Evolutionary conservation across 371 early-diverging fungal genomes (phyloP).

Genomic region (Rhizopus sp.): DNA sequence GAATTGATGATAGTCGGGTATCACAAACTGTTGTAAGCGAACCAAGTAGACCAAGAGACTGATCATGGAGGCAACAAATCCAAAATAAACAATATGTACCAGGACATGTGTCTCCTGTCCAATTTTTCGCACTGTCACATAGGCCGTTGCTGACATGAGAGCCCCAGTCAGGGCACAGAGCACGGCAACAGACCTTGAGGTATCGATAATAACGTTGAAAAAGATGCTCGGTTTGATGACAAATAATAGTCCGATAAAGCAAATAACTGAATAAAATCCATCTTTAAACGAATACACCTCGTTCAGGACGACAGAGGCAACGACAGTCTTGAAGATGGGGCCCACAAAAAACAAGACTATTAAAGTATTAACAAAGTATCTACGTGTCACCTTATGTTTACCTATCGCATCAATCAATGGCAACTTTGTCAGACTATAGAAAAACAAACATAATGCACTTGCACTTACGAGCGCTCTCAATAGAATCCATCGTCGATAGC

Average conservation of each 20-base stretch:
- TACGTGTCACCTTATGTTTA: constrained; percentile 7
- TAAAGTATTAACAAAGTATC: background rate
- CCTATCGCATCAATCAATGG: constrained; percentile 77
- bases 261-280: constrained; percentile 47
- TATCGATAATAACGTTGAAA: constrained; percentile 30
- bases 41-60: constrained; percentile 26
- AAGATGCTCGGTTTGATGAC: constrained; percentile 65
- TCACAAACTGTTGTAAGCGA: constrained; percentile 9
- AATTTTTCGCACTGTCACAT: constrained; percentile 69
- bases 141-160: constrained; percentile 62
- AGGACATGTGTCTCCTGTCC: constrained; percentile 64
- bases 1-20: constrained; percentile 1
- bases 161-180: constrained; percentile 58
- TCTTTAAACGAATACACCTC: constrained; percentile 65
- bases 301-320: constrained; percentile 59
- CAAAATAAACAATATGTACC: constrained; percentile 78
- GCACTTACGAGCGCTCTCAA: constrained; percentile 68
- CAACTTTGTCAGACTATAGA: constrained; percentile 67
- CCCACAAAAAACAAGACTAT: constrained; percentile 72
- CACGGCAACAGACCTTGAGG: constrained; percentile 30
- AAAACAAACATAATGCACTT: constrained; percentile 71
- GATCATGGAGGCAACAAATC: constrained; percentile 57
- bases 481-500: constrained; percentile 57
- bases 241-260: constrained; percentile 65
- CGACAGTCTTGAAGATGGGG: constrained; percentile 73